Evolutionary conservation across 305 asterid species (phyloP), one percentile per base, ranked within the genome.

Genomic region (Fraxinus greggii): DNA sequence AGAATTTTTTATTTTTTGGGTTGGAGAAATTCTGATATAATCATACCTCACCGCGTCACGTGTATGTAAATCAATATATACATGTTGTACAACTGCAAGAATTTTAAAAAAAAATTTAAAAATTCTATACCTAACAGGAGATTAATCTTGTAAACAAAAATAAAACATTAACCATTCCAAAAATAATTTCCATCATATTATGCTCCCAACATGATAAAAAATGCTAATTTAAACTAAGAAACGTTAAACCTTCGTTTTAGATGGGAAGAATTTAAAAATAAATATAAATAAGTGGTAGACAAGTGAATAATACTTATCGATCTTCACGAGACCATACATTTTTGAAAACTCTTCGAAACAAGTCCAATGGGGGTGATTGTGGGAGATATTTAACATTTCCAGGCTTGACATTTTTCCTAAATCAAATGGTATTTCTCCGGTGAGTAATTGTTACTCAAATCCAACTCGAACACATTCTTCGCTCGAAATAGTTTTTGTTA

Each of bases 381-480:
- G 80, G 0, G 61, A 51, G 61, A 51, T 7, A 21, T 59, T 61
- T 23, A 61, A 61, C 32, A 21, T 23, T 23, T 61, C 86, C 5
- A 82, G 59, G 59, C 0, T 13, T 5, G 0, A 0, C 48, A 87
- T 19, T 8, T 0, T 3, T 0, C 17, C 2, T 0, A 82, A 5
- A 1, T 77, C 81, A 17, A 77, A 0, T 0, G 88, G 88, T 26
- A 82, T 82, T 9, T 6, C 75, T 78, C 81, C 78, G 7, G 0
- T 65, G 0, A 83, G 61, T 2, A 33, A 56, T 87, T 87, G 36
- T 79, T 77, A 59, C 85, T 83, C 78, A 87, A 7, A 59, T 86
- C 85, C 32, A 24, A 23, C 32, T 63, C 17, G 23, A 12, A 63
- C 15, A 23, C 76, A 86, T 80, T 26, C 45, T 36, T 9, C 73